phyloP scores from a whole-genome alignment of 768 basidiomycete genomes.

The Kwoniella europaea region DNA sequence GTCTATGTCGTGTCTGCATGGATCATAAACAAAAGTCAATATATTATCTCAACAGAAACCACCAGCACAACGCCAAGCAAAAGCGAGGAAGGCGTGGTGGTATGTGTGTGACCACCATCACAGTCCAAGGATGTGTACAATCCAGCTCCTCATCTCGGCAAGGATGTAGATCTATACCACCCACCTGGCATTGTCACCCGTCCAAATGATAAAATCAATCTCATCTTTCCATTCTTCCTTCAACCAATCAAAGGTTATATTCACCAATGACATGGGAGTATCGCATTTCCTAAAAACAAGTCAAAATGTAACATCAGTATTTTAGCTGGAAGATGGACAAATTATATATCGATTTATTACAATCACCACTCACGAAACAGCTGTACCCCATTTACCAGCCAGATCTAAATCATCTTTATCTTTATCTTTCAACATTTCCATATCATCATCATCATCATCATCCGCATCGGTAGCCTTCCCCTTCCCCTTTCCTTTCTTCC shows the following conservation, averaged over 20 bases:
- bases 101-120: background rate
- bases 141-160: too few species aligned
- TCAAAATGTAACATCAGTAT: slow-evolving; percentile 7
- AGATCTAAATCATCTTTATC: slow-evolving; percentile 30
- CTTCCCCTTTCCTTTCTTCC: slow-evolving; percentile 36
- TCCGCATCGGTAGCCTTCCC: slow-evolving; percentile 13
- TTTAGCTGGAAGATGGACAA: background rate
- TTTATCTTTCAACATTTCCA: slow-evolving; percentile 16
- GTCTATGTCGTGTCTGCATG: slow-evolving; percentile 79
- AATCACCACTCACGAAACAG: slow-evolving; percentile 47
- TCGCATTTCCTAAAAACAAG: slow-evolving; percentile 64
- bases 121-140: background rate
- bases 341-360: too few species aligned
- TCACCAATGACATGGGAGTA: slow-evolving; percentile 76
- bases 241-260: slow-evolving; percentile 79
- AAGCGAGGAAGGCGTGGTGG: background rate
- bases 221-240: slow-evolving; percentile 78
- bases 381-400: slow-evolving; percentile 55
- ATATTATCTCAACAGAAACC: too few species aligned
- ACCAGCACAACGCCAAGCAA: too few species aligned
- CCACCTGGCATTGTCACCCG: slow-evolving; percentile 60
- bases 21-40: too few species aligned
- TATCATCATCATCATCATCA: slow-evolving; percentile 18
- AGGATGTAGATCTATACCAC: background rate
- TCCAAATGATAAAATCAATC: slow-evolving; percentile 85